Evolutionary conservation across 139 green algal genomes (phyloP), one percentile per base, ranked within the genome.

Genomic region (Chlorella vulgaris): DNA sequence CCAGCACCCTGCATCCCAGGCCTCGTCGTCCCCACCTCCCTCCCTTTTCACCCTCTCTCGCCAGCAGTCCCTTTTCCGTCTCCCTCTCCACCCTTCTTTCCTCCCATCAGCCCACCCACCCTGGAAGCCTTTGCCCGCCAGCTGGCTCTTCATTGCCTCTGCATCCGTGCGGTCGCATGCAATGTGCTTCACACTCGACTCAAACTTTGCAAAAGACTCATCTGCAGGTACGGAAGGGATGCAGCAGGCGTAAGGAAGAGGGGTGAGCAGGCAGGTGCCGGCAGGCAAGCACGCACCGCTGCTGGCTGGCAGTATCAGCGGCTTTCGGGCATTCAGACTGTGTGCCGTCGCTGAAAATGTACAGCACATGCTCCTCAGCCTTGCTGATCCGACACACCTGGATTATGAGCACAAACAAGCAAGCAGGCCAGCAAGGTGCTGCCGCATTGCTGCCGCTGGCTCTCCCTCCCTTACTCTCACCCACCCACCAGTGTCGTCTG

Each of bases 151-250:
- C 50, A 99, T 42, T 38, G 67, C 82, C 24, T 75, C 84, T 2
- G 67, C 18, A 71, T 98, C 95, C 78, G 90, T 93, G 39, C 96
- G 85, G 88, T 99, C 96, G 24, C 89, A 90, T 42, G 91, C 88
- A 40, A 99, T 96, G 92, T 99, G 96, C 86, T 98, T 94, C 28
- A 99, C 88, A 36, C 76, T 73, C 19, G 39, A 31, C 35, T 89
- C 80, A 74, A 96, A 99, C 6, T 88, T 70, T 6, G 69, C 78
- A 78, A 93, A 99, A 28, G 84, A 91, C 29, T 83, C 87, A 50
- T 96, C 89, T 1, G 92, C 36, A 26, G n/a, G n/a, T n/a, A n/a
- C n/a, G 47, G 43, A 15, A 15, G 47, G 47, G 47, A 58, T 22
- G 33, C 21, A 96, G 70, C n/a, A 1, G 29, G 6, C 8, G 47